phyloP scores from a whole-genome alignment of 1,284 basidiomycete species.

The Volvariella surrecta region DNA sequence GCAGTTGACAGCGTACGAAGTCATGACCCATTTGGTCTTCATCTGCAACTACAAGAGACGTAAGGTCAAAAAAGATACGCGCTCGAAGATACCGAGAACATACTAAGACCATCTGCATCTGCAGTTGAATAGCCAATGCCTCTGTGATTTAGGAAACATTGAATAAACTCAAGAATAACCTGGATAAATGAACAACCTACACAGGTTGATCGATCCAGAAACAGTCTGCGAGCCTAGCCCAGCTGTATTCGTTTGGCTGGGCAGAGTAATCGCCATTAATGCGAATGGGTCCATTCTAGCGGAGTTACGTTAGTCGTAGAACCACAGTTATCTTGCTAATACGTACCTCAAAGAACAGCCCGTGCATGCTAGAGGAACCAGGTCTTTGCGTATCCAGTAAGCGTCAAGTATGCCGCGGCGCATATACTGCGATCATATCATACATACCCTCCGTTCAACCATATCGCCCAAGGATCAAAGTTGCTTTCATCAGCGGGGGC shows the following conservation, averaged over 20 bases:
- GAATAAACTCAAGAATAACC: neutral
- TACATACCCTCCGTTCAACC: conserved; percentile 64
- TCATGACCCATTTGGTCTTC: conserved; percentile 63
- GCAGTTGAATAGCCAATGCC: conserved; percentile 61
- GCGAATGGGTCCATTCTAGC: conserved; percentile 62
- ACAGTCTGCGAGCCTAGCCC: conserved; percentile 54
- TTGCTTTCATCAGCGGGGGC: conserved; percentile 18
- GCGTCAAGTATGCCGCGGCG: too few relatives aligned
- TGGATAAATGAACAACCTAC: conserved; percentile 24
- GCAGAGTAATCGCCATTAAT: conserved; percentile 41
- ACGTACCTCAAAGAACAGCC: conserved; percentile 54
- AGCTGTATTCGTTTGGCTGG: conserved; percentile 43
- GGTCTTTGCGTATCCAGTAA: conserved; percentile 31
- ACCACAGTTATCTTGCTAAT: neutral
- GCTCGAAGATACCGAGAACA: conserved; percentile 14
- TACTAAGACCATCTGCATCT: conserved; percentile 50
- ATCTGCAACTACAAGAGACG: conserved; percentile 36
- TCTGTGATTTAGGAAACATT: conserved; percentile 17
- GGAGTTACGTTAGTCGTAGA: neutral
- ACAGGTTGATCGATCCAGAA: conserved; percentile 73
- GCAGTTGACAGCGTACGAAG: conserved; percentile 41
- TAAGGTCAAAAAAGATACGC: conserved; percentile 1
- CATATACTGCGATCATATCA: neutral
- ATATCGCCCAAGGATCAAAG: conserved; percentile 63
- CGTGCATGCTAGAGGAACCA: conserved; percentile 60